Percentiles rank a stretch among this genome's conserved stretches.
Evolutionary conservation across 2,329 filamentous ascomycete species (phyloP).

Genomic region (Pseudopithomyces chartarum): DNA sequence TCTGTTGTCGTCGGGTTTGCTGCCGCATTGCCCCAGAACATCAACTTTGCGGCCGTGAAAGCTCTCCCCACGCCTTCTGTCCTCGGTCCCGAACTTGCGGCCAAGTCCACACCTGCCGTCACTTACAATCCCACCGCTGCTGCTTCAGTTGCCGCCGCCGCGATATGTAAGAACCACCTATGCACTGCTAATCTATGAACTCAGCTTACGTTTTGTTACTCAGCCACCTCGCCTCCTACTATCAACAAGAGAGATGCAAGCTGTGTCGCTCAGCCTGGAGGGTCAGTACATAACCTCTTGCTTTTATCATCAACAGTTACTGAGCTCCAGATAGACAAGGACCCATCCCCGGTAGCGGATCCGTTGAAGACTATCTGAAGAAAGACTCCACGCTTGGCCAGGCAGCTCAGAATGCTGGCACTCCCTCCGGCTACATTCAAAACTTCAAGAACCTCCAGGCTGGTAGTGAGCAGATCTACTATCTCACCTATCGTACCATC

Average conservation of each 20-base stretch:
- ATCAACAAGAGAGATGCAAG: conserved; percentile 10
- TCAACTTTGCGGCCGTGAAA: conserved; percentile 45
- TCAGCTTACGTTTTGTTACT: too few species aligned
- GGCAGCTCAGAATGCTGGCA: conserved; percentile 11
- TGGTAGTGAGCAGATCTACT: conserved; percentile 30
- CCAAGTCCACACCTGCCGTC: conserved; percentile 30
- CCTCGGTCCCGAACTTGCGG: conserved; percentile 33
- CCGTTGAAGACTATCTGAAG: conserved; percentile 17
- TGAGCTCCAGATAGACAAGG: conserved; percentile 11
- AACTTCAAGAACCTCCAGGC: conserved; percentile 22
- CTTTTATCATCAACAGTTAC: not conserved
- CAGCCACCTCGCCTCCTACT: conserved; percentile 2
- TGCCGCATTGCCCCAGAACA: conserved; percentile 27
- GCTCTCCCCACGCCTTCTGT: conserved; percentile 35
- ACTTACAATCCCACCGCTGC: conserved; percentile 34
- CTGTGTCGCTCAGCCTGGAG: conserved; percentile 19
- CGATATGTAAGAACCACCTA: not conserved
- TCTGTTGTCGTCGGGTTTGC: conserved; percentile 25
- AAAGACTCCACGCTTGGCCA: conserved; percentile 10
- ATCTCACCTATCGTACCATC: conserved; percentile 34
- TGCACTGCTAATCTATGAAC: too few species aligned
- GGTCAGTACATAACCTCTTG: conserved; percentile 14
- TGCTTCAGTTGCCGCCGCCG: conserved; percentile 23
- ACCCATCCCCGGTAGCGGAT: conserved; percentile 17
- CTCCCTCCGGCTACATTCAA: conserved; percentile 22